phyloP scores from a whole-genome alignment of 768 basidiomycete genomes.

The Boletus edulis region DNA sequence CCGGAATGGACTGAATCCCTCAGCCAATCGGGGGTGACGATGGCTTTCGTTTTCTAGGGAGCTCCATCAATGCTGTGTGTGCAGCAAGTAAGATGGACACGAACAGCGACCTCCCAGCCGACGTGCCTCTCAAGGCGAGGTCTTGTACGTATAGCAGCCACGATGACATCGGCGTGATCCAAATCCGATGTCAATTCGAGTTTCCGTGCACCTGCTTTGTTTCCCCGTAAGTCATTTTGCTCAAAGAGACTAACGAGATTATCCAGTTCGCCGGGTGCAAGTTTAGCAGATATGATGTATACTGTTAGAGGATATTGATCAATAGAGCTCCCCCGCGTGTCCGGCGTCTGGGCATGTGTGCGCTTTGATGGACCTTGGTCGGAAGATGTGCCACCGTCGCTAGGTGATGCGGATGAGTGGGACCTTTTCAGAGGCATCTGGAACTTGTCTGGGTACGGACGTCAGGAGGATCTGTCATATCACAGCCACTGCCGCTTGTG shows the following conservation, averaged over 20 bases:
- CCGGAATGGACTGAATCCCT: slow-evolving; percentile 50
- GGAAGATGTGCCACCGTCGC: neutral
- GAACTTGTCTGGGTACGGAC: neutral
- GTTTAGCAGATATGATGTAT: slow-evolving; percentile 34
- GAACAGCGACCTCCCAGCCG: slow-evolving; percentile 60
- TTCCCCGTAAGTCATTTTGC: neutral
- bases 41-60: slow-evolving; percentile 57
- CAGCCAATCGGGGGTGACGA: slow-evolving; percentile 75
- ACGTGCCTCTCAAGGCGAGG: slow-evolving; percentile 71
- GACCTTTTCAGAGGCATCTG: slow-evolving; percentile 15
- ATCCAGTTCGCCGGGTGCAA: slow-evolving; percentile 20
- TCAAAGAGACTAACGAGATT: slow-evolving; percentile 29
- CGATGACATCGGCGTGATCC: slow-evolving; percentile 57
- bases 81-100: slow-evolving; percentile 24
- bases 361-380: slow-evolving; percentile 14
- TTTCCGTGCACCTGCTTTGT: neutral
- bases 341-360: neutral
- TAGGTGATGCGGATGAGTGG: neutral
- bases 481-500: slow-evolving; percentile 8
- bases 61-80: neutral
- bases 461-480: neutral
- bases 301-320: slow-evolving; percentile 17
- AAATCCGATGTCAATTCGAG: slow-evolving; percentile 39
- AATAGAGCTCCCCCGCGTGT: slow-evolving; percentile 1
- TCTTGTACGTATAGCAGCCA: slow-evolving; percentile 66